These are phyloP conservation scores for Microbotryomycetes sp. DNA, from an alignment of 1,284 basidiomycete genomes.

Conservation along the genomic window DNA sequence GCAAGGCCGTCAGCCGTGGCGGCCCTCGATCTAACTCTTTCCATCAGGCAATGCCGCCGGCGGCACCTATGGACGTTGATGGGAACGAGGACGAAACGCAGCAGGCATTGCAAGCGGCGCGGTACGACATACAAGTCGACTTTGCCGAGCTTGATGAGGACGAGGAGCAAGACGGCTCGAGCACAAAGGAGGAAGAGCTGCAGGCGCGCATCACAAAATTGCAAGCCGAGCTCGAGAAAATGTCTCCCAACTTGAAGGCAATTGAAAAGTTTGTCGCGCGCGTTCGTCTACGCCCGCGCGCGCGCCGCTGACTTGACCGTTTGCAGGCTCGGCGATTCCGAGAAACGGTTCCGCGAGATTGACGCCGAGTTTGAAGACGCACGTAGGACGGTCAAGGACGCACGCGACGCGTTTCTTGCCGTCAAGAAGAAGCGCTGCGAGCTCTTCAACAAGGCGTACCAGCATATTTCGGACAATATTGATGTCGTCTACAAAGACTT, in stretches of 20 bases:
- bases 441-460: conserved; percentile 91
- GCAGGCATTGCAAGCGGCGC: conserved; percentile 59
- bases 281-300: background rate
- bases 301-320: background rate
- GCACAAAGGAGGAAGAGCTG: conserved; percentile 62
- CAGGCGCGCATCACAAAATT: conserved; percentile 69
- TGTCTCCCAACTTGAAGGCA: conserved; percentile 95
- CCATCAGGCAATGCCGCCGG: conserved; percentile 16
- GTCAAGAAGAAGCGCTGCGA: conserved; percentile 77
- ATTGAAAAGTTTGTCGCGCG: conserved; percentile 59
- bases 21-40: too few relatives aligned
- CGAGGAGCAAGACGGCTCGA: conserved; percentile 64
- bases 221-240: conserved; percentile 75
- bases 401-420: conserved; percentile 83
- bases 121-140: conserved; percentile 87
- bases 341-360: conserved; percentile 52
- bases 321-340: conserved; percentile 79
- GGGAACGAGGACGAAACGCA: conserved; percentile 72
- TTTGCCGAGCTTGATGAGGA: conserved; percentile 73
- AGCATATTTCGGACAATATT: conserved; percentile 88
- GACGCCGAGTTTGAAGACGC: conserved; percentile 52
- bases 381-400: conserved; percentile 70
- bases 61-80: conserved; percentile 71
- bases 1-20: background rate
- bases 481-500: conserved; percentile 97